A percentile compares a stretch with the other conserved stretches of the same genome.
phyloP scores from a whole-genome alignment of 2,329 filamentous ascomycete genomes.

The Aspergillus sp. region DNA sequence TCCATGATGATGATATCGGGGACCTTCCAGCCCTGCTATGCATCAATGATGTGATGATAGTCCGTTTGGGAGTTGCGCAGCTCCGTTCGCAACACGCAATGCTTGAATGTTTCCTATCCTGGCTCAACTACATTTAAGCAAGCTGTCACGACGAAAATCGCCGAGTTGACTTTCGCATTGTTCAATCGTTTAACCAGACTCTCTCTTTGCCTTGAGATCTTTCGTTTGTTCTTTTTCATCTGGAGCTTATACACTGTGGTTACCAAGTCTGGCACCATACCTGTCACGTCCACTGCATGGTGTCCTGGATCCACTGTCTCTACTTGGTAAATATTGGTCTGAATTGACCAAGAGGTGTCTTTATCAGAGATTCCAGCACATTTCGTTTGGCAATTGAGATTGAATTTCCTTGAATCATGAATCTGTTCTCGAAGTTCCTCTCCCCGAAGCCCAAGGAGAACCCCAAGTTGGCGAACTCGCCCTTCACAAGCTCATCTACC shows the following conservation, averaged over 20 bases:
- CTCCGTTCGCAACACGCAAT: constrained; percentile 8
- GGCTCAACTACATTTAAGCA: constrained; percentile 1
- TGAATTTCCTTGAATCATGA: not conserved
- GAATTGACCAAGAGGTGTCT: not conserved
- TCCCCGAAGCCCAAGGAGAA: constrained; percentile 1
- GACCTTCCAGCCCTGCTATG: constrained; percentile 2
- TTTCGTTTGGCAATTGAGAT: not conserved
- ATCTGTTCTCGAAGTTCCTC: constrained; percentile 4
- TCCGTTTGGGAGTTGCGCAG: constrained; percentile 4
- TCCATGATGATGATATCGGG: constrained; percentile 1
- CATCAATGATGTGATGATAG: constrained; percentile 9
- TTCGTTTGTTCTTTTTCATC: not conserved
- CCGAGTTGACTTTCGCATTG: not conserved
- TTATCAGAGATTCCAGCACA: not conserved
- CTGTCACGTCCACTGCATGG: not conserved
- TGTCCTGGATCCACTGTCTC: not conserved
- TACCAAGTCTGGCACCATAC: too few relatives aligned
- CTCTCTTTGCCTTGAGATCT: not conserved
- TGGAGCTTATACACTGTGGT: too few relatives aligned
- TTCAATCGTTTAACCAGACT: not conserved
- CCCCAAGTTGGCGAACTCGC: constrained; percentile 6
- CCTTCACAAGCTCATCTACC: constrained; percentile 6
- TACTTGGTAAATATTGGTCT: not conserved
- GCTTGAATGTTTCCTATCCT: constrained; percentile 1
- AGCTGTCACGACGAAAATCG: constrained; percentile 1